Conservation (phyloP, 768 basidiomycete species). For the Postia placenta region DNA sequence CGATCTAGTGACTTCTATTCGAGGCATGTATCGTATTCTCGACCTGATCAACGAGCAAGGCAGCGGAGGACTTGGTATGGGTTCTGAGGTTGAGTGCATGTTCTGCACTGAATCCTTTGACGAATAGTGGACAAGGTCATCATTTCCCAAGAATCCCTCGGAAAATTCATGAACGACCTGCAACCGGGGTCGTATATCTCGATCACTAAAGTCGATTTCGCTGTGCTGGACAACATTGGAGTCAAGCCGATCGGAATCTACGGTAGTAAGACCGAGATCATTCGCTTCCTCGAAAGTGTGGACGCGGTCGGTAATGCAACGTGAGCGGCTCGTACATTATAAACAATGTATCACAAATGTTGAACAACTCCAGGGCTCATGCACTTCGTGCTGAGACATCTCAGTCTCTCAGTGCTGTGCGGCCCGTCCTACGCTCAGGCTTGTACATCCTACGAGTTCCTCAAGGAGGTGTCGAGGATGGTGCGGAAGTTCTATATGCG, state of each 20-base stretch:
- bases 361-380: not conserved
- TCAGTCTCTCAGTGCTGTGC: not conserved
- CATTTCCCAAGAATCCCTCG: conserved; percentile 46
- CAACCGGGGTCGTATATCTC: conserved; percentile 47
- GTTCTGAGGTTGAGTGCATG: not conserved
- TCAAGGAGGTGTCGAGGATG: conserved; percentile 1
- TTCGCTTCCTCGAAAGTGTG: conserved; percentile 34
- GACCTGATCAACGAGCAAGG: conserved; percentile 48
- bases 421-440: conserved; percentile 39
- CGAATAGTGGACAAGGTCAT: conserved; percentile 54
- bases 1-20: conserved; percentile 22
- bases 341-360: no score
- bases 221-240: conserved; percentile 36
- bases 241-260: conserved; percentile 53
- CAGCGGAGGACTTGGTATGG: conserved; percentile 45
- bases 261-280: conserved; percentile 47
- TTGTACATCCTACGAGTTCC: conserved; percentile 35
- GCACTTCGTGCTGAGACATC: not conserved
- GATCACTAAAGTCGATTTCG: conserved; percentile 53
- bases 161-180: conserved; percentile 40
- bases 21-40: conserved; percentile 46
- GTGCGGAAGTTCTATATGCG: conserved; percentile 33
- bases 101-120: not conserved
- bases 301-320: conserved; percentile 30
- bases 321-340: conserved; percentile 30